Percentiles rank a stretch among this genome's conserved stretches.
phyloP scores from a whole-genome alignment of 306 rosid species.

The Medicago lupulina region DNA sequence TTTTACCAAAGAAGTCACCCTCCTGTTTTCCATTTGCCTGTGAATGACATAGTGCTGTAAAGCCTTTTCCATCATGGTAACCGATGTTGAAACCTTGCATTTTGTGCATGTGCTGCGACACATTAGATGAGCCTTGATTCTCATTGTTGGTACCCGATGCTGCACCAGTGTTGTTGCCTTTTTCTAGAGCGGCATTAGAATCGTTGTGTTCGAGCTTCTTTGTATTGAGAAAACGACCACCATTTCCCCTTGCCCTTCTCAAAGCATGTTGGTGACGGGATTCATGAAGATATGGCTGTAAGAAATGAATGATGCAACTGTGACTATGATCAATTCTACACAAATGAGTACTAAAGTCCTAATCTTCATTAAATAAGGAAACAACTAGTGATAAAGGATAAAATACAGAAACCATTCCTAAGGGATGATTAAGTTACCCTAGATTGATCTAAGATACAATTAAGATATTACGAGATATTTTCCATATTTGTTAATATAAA shows the following conservation, averaged over 20 bases:
- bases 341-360: background rate
- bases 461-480: background rate
- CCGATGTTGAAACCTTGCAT: conserved; percentile 45
- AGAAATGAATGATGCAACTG: conserved; percentile 30
- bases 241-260: conserved; percentile 89
- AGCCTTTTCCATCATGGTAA: conserved; percentile 45
- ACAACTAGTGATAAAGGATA: background rate
- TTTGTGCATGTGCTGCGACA: conserved; percentile 38
- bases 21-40: conserved; percentile 46
- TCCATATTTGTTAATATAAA: background rate
- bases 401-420: background rate
- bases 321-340: conserved; percentile 28
- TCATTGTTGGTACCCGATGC: conserved; percentile 43
- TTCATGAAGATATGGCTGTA: conserved; percentile 91
- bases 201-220: conserved; percentile 56
- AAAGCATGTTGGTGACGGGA: conserved; percentile 88
- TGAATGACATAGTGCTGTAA: conserved; percentile 49
- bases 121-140: conserved; percentile 44
- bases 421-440: too few species aligned
- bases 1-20: conserved; percentile 52
- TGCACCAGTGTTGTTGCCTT: conserved; percentile 40
- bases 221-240: conserved; percentile 86
- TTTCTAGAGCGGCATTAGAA: conserved; percentile 42
- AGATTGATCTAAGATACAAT: background rate
- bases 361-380: background rate